Evolutionary conservation across 2,329 filamentous ascomycete genomes (phyloP), one percentile per base, ranked within the genome.

Genomic region (Colletotrichum musae): DNA sequence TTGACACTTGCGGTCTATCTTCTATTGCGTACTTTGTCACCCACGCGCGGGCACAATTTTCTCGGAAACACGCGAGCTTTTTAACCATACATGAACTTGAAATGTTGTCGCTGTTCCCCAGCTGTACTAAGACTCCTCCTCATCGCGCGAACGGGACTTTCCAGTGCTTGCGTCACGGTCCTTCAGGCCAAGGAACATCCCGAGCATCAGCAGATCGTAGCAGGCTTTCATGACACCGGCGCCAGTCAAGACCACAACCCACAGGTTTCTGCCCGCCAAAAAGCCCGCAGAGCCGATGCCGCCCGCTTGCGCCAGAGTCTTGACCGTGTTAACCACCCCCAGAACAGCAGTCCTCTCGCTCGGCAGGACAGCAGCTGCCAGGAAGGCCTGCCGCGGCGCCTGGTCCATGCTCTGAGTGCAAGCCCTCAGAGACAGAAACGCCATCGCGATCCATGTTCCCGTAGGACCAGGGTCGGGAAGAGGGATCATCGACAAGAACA

Each of bases 301-400:
- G 1, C 88, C 74, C 66, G 87, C 91, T 76, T 91, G 87, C 5
- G 86, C 84, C 6, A 85, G 81, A 0, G 91, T 94, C 79, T 92
- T 93, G 32, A 91, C 87, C 0, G 92, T 88, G 71, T 93, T 93
- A 4, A 93, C 84, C 0, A 90, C 81, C 0, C 92, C 92, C 87
- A 94, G 91, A 12, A 93, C 87, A 0, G 91, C 90, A 0, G 92
- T 94, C 1, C 92, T 86, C 77, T 94, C 92, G 2, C 84, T 81
- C 0, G 91, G 86, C 10, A 88, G 85, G 3, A 94, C 84, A 0
- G 90, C 86, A 1, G 89, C 88, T 0, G 92, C 88, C 2, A 94
- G 78, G 76, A 94, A 94, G 0, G 92, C 92, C 3, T 88, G 86
- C 9, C 92, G 86, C 0, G 92, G 92, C 0, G 90, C 92, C 24